Conservation (phyloP, 176 grass and related monocot genomes). For the Musa beccarii region DNA sequence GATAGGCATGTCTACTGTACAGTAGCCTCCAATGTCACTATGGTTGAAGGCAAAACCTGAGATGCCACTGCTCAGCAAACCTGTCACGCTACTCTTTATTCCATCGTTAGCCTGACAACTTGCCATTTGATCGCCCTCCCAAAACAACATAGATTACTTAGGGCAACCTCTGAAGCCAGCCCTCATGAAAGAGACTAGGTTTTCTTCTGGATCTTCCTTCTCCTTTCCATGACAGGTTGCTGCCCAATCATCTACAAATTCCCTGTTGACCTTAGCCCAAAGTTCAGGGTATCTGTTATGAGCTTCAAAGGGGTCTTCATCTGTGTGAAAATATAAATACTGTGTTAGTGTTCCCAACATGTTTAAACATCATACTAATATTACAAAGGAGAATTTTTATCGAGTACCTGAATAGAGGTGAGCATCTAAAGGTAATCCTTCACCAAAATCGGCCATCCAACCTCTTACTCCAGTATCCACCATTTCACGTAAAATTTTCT, state of each 20-base stretch:
- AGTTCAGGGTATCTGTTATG: slow-evolving; percentile 91
- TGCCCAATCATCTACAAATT: slow-evolving; percentile 72
- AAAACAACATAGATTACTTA: slow-evolving; percentile 87
- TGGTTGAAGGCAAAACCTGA: slow-evolving; percentile 97
- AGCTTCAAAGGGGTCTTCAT: slow-evolving; percentile 57
- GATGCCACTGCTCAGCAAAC: slow-evolving; percentile 77
- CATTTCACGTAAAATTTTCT: slow-evolving; percentile 57
- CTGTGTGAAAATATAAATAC: background rate
- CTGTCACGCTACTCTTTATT: slow-evolving; percentile 91
- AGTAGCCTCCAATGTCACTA: slow-evolving; percentile 86
- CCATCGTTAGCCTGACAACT: slow-evolving; percentile 92
- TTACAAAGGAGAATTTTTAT: background rate
- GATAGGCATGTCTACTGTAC: slow-evolving; percentile 66
- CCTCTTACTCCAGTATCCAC: slow-evolving; percentile 54
- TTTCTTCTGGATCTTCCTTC: slow-evolving; percentile 25
- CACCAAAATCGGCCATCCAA: slow-evolving; percentile 98
- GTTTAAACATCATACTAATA: background rate
- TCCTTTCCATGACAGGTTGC: background rate
- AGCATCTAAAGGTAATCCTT: slow-evolving; percentile 81
- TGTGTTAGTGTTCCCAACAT: no score
- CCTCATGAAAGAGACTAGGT: slow-evolving; percentile 79
- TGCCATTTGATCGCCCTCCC: slow-evolving; percentile 98
- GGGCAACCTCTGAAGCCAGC: slow-evolving; percentile 73
- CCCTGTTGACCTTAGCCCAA: slow-evolving; percentile 82
- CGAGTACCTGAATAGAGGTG: slow-evolving; percentile 50